These are phyloP conservation scores for Aspergillus texensis DNA, from an alignment of 2,329 filamentous ascomycete species.

Conservation along the genomic window DNA sequence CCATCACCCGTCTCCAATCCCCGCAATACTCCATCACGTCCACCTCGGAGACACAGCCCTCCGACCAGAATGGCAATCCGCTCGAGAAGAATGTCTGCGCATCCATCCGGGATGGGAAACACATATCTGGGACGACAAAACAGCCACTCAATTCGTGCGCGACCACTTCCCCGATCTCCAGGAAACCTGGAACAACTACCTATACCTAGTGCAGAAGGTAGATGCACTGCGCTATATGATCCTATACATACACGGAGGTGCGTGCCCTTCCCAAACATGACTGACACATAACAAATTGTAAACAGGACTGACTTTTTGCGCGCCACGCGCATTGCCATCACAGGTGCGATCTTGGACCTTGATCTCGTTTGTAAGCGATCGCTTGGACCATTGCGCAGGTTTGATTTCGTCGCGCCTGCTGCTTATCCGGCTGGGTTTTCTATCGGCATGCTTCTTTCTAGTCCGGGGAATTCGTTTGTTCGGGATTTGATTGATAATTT, in stretches of 20 bases:
- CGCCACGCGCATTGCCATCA: neutral
- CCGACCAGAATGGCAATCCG: constrained; percentile 22
- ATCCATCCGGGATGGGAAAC: constrained; percentile 21
- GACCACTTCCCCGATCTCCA: constrained; percentile 21
- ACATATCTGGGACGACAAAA: constrained; percentile 19
- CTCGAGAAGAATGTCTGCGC: constrained; percentile 18
- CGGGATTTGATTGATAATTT: constrained; percentile 38
- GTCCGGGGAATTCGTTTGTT: constrained; percentile 38
- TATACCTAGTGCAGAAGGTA: constrained; percentile 24
- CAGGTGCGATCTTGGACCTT: constrained; percentile 37
- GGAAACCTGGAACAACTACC: constrained; percentile 22
- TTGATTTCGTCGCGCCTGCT: constrained; percentile 46
- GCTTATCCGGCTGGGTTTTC: constrained; percentile 47
- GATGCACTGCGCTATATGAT: constrained; percentile 29
- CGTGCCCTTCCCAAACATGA: neutral
- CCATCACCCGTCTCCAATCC: neutral
- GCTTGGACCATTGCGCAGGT: constrained; percentile 44
- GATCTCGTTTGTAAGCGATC: constrained; percentile 44
- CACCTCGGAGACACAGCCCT: constrained; percentile 15
- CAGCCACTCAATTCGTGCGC: constrained; percentile 16
- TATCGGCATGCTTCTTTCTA: constrained; percentile 48
- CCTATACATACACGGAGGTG: constrained; percentile 23
- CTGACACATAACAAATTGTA: neutral
- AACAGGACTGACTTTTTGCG: neutral
- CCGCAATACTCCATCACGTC: constrained; percentile 16